A percentile compares a stretch with the other conserved stretches of the same genome.
phyloP scores from a whole-genome alignment of 352 stramenopile genomes.

The Phytophthora cajani region DNA sequence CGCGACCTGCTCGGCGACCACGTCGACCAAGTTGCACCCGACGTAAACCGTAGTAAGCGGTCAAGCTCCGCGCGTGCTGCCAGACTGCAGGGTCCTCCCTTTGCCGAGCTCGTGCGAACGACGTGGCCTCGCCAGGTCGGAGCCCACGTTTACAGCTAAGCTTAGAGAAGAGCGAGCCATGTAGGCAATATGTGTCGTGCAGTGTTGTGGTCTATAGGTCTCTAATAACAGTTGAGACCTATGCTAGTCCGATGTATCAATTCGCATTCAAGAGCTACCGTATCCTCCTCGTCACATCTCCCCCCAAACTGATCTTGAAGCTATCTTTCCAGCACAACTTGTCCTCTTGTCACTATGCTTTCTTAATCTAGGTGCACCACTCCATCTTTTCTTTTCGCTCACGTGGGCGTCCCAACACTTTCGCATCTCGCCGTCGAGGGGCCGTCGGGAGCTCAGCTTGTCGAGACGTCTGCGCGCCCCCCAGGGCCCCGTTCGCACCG shows the following conservation, averaged over 20 bases:
- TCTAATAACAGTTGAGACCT: neutral
- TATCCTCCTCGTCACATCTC: neutral
- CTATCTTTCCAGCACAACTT: neutral
- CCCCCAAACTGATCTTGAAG: neutral
- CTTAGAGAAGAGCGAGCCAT: neutral
- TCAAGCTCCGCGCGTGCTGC: conserved; percentile 13
- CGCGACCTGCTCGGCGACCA: conserved; percentile 37
- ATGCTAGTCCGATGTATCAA: neutral
- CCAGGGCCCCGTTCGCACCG: neutral
- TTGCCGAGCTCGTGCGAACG: conserved; percentile 54
- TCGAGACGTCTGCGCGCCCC: conserved; percentile 8
- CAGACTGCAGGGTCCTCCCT: conserved; percentile 37
- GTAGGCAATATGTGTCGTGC: neutral
- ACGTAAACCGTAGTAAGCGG: conserved; percentile 11
- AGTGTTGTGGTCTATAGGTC: neutral
- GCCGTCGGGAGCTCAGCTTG: neutral
- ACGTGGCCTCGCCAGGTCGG: conserved; percentile 69
- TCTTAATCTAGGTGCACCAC: neutral
- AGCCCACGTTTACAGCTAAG: conserved; percentile 63
- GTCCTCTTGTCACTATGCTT: neutral
- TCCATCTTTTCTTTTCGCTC: neutral
- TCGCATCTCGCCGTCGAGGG: conserved; percentile 12
- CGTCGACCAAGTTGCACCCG: conserved; percentile 10
- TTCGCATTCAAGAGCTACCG: neutral
- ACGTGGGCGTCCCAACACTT: conserved; percentile 12